Evolutionary conservation across 441 rosid genomes (phyloP), one percentile per base, ranked within the genome.

Genomic region (Arabidopsis lyrata): DNA sequence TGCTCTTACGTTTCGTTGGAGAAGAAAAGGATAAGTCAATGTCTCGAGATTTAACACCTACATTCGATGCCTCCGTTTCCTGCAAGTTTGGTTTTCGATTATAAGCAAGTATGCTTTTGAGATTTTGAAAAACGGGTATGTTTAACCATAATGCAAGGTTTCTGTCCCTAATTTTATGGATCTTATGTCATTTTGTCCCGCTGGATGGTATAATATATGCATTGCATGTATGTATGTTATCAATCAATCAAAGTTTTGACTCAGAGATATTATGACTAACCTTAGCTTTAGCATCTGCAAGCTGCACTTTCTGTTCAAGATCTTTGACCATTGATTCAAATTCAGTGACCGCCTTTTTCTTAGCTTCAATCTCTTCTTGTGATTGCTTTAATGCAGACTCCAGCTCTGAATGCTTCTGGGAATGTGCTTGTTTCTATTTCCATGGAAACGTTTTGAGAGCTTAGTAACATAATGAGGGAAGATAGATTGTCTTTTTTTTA

Each of bases 31-130:
- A 63, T 22, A 74, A 63, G 73, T 87, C 95, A 13, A 86, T 77
- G 65, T 96, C 99, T 81, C 96, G 83, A 50, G 97, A 86, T 81
- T 86, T 93, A n/a, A 90, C 78, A 78, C 86, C 89, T n/a, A 91
- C 83, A 73, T 87, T 97, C 49, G 61, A 53, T 52, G 78, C 87
- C n/a, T 86, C 88, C 71, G 87, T 80, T 20, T 53, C 83, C 98
- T 91, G 90, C 81, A 81, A 71, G 67, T 63, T 57, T 63, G 35
- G 22, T 31, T 77, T 39, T 32, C 7, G 29, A 32, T 15, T 10
- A 61, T 66, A 16, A 69, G 50, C 48, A 56, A 69, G 1, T 48
- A 13, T 27, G 39, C 4, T 15, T 0, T 67, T 32, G 48, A 78
- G 31, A 27, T 35, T 63, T 66, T 32, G 9, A 22, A 38, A 64